Conservation (phyloP, 2,329 filamentous ascomycete genomes). For the Tolypocladium cylindrosporum region DNA sequence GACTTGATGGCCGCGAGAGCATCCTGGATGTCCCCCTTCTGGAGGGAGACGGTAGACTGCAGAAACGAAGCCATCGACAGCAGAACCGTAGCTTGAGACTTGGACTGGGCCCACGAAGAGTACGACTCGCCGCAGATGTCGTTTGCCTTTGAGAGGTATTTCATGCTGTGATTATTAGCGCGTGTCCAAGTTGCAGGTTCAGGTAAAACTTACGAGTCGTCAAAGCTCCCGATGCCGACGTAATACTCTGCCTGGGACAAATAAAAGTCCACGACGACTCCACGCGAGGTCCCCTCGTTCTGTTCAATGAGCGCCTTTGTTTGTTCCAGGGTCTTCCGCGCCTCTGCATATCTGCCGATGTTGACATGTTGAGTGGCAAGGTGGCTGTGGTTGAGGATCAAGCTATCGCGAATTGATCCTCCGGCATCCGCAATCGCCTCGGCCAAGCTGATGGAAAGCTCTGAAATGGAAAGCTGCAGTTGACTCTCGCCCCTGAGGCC, state of each 20-base stretch:
- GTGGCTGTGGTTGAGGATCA: conserved; percentile 35
- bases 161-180: conserved; percentile 11
- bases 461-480: conserved; percentile 34
- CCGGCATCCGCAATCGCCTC: conserved; percentile 18
- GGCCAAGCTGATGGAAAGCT: conserved; percentile 33
- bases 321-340: conserved; percentile 43
- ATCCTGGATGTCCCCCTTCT: conserved; percentile 47
- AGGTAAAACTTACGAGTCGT: conserved; percentile 40
- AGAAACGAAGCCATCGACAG: conserved; percentile 35
- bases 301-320: conserved; percentile 38
- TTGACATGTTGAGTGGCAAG: conserved; percentile 43
- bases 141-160: conserved; percentile 28
- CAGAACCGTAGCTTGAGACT: conserved; percentile 19
- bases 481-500: conserved; percentile 39
- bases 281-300: conserved; percentile 24
- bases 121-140: conserved; percentile 19
- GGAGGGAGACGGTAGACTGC: conserved; percentile 55
- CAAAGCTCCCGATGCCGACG: conserved; percentile 53
- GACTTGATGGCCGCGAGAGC: conserved; percentile 48
- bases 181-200: background rate
- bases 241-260: conserved; percentile 68
- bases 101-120: conserved; percentile 23
- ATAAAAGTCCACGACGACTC: conserved; percentile 45
- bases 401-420: conserved; percentile 23
- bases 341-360: conserved; percentile 41